Percentiles rank a stretch among this genome's conserved stretches.
phyloP scores from a whole-genome alignment of 768 basidiomycete genomes.

The Leccinum broughii region DNA sequence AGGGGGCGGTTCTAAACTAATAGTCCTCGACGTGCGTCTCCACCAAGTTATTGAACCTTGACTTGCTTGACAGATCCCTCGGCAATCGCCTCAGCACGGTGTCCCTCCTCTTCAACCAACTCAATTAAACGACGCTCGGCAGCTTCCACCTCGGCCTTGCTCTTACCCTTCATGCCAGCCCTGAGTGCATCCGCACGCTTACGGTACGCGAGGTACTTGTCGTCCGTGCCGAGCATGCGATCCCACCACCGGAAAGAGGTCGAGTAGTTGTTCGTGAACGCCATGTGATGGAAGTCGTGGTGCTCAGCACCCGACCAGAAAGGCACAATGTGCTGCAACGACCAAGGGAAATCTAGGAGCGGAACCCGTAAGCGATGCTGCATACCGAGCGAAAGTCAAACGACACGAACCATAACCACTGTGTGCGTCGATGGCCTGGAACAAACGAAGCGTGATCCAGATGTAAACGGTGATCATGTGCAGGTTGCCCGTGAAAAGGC shows the following conservation, averaged over 20 bases:
- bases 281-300: conserved; percentile 99
- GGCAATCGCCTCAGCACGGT: conserved; percentile 63
- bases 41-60: conserved; percentile 28
- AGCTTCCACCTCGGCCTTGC: conserved; percentile 50
- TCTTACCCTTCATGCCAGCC: conserved; percentile 51
- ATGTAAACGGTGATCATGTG: conserved; percentile 93
- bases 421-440: conserved; percentile 98
- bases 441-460: conserved; percentile 92
- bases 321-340: conserved; percentile 85
- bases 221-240: conserved; percentile 84
- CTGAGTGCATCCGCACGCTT: conserved; percentile 63
- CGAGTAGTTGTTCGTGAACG: conserved; percentile 90
- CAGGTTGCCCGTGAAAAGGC: conserved; percentile 64
- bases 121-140: conserved; percentile 64
- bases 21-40: no score
- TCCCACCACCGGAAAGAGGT: conserved; percentile 97
- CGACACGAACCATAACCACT: conserved; percentile 79
- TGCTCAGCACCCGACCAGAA: conserved; percentile 99
- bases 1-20: no score
- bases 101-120: conserved; percentile 74
- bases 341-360: conserved; percentile 93
- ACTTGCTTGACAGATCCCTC: conserved; percentile 34
- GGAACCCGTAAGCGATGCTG: not conserved
- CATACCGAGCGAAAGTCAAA: not conserved
- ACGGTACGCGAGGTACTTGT: conserved; percentile 84